Base-by-base conservation (phyloP, 2,329 filamentous ascomycete genomes). In the Cordyceps fumosorosea region DNA sequence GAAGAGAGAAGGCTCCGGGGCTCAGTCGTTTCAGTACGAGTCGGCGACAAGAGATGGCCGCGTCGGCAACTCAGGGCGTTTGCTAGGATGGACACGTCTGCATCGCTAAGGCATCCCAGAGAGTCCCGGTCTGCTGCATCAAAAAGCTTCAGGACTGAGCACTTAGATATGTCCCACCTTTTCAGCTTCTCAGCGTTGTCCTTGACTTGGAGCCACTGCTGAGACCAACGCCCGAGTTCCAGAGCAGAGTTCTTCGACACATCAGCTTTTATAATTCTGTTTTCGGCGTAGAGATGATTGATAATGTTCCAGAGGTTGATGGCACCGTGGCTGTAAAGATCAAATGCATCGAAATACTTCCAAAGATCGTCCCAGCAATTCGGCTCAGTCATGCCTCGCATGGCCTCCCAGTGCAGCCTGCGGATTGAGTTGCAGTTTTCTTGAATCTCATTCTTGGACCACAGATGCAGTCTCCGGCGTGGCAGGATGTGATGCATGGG, bases 251-350 rank as follows among this genome's bases (percentile, higher is more conserved):
- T 64, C 44, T 68, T 67, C 45, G 62, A 55, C 32, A 74, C 32
- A 22, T 72, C 71, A 2, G 63, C 58, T 16, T 67, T 60, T 40
- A 77, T 72, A 14, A 70, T 67, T 42, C 67, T 62, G 32, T 80
- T 81, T 66, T 81, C 78, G 18, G 72, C 70, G 47, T 67, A 69
- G 1, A 82, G 67, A 10, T 74, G 72, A 34, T 75, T 73, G 51
- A 81, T 65, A 40, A 82, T 72, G 29, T 77, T 78, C 75, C 76
- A 80, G 14, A 83, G 70, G 64, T 84, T 84, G 64, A 76, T 70
- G 0, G 76, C 77, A 8, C 81, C 81, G 14, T 75, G 71, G 42
- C 73, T 54, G 67, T 80, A 83, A 32, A 84, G 70, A 56, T 83
- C 81, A 11, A 69, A 63, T 1, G 75, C 73, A 64, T 83, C 81